Evolutionary conservation across 2,329 filamentous ascomycete species (phyloP).

Genomic region (Zymoseptoria tritici): DNA sequence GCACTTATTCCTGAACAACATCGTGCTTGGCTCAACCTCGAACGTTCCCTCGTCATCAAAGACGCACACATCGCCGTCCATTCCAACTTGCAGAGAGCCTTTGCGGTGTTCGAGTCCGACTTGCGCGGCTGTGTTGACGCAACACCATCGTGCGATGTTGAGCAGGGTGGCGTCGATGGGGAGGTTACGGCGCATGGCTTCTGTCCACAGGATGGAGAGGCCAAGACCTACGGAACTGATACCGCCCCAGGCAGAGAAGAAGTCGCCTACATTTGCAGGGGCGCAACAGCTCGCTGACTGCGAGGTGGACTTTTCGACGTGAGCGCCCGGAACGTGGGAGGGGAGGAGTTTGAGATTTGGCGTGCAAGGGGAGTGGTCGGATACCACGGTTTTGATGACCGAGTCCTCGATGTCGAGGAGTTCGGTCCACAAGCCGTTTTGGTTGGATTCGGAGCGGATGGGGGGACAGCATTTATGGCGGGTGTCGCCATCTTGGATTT

Average conservation of each 20-base stretch:
- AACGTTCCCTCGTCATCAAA: slow-evolving; percentile 82
- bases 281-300: slow-evolving; percentile 29
- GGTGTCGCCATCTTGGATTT: slow-evolving; percentile 77
- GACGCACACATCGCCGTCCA: slow-evolving; percentile 85
- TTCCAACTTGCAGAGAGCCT: slow-evolving; percentile 70
- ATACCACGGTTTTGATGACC: slow-evolving; percentile 85
- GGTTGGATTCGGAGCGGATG: slow-evolving; percentile 73
- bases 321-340: slow-evolving; percentile 50
- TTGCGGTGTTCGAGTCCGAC: slow-evolving; percentile 77
- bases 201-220: slow-evolving; percentile 81
- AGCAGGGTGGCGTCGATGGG: slow-evolving; percentile 51
- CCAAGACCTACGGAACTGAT: slow-evolving; percentile 92
- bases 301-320: slow-evolving; percentile 12
- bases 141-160: slow-evolving; percentile 80
- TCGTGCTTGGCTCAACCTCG: slow-evolving; percentile 60
- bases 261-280: slow-evolving; percentile 59
- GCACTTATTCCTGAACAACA: slow-evolving; percentile 93
- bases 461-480: slow-evolving; percentile 93
- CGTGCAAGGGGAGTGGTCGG: slow-evolving; percentile 93
- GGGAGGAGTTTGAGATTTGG: slow-evolving; percentile 88
- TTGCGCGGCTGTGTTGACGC: slow-evolving; percentile 76
- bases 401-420: slow-evolving; percentile 57
- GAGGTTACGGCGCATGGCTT: slow-evolving; percentile 55
- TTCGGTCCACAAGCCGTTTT: slow-evolving; percentile 81
- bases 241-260: slow-evolving; percentile 93